Evolutionary conservation across 129 eudicot genomes (phyloP).

Genomic region (Dittrichia graveolens): DNA sequence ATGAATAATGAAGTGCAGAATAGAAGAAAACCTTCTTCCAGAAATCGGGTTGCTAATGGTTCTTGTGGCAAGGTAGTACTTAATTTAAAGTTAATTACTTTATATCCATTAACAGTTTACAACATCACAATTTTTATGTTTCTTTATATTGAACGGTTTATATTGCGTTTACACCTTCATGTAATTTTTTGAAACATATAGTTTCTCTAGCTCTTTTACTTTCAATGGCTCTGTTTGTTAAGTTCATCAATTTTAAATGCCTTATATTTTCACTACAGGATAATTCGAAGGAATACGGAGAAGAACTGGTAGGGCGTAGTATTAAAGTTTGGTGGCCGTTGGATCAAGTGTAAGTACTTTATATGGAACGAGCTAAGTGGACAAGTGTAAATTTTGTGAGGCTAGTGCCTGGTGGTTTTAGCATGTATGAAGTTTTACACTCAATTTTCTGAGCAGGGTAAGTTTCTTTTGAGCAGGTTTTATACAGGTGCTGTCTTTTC

Average conservation of each 20-base stretch:
- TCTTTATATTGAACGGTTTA: not conserved
- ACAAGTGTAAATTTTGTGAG: not conserved
- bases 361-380: conserved; percentile 7
- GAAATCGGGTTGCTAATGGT: conserved; percentile 23
- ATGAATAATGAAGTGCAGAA: conserved; percentile 4
- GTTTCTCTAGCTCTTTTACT: too few relatives aligned
- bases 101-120: not conserved
- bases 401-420: not conserved
- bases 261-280: conserved; percentile 32
- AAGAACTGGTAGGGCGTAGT: conserved; percentile 59
- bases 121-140: not conserved
- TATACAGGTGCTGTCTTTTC: conserved; percentile 54
- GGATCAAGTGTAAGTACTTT: conserved; percentile 57
- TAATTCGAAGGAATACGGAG: conserved; percentile 37
- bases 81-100: not conserved
- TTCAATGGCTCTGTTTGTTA: too few relatives aligned
- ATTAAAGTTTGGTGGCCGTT: conserved; percentile 94
- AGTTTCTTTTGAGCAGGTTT: conserved; percentile 44
- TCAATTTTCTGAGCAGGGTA: not conserved
- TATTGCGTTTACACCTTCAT: not conserved
- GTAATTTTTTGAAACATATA: too few relatives aligned
- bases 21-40: conserved; percentile 23
- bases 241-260: not conserved
- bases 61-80: conserved; percentile 30
- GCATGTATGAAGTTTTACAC: not conserved